These are phyloP conservation scores for Geotrichum fermentans DNA, from an alignment of 1,139 yeast species.

Conservation along the genomic window DNA sequence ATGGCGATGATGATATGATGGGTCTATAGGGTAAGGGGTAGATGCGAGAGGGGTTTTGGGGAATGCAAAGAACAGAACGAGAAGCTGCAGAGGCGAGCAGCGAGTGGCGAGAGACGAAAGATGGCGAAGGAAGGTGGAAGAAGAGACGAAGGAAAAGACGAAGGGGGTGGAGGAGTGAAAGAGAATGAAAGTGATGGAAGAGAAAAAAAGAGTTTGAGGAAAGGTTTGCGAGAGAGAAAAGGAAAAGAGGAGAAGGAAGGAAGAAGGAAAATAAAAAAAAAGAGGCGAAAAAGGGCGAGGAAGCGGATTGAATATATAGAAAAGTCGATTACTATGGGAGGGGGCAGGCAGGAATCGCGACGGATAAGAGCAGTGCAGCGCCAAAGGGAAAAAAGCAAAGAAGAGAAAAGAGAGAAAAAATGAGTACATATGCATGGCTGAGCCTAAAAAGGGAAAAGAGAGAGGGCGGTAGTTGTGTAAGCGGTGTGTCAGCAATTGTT, in stretches of 20 bases:
- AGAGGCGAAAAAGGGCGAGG: background rate
- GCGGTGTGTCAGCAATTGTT: too few species aligned
- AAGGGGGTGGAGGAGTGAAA: constrained; percentile 1
- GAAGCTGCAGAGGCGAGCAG: too few species aligned
- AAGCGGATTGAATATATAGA: background rate
- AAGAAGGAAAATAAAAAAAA: background rate
- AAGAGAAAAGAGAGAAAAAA: constrained; percentile 3
- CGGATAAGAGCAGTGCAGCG: too few species aligned
- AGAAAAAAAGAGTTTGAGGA: background rate
- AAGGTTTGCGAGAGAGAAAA: background rate
- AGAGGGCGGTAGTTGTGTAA: background rate
- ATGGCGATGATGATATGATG: background rate
- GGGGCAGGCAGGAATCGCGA: too few species aligned
- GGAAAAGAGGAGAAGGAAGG: background rate
- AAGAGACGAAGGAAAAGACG: constrained; percentile 4
- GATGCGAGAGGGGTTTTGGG: background rate
- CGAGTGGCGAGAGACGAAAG: background rate
- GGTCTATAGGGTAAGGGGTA: background rate
- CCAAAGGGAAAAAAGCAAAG: background rate
- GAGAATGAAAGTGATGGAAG: background rate
- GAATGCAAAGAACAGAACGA: background rate
- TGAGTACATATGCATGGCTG: background rate
- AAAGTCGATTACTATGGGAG: too few species aligned
- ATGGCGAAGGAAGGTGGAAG: constrained; percentile 8
- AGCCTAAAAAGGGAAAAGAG: background rate